Base-by-base conservation (phyloP, 73 alveolate species). In the Halteria grandinella region DNA sequence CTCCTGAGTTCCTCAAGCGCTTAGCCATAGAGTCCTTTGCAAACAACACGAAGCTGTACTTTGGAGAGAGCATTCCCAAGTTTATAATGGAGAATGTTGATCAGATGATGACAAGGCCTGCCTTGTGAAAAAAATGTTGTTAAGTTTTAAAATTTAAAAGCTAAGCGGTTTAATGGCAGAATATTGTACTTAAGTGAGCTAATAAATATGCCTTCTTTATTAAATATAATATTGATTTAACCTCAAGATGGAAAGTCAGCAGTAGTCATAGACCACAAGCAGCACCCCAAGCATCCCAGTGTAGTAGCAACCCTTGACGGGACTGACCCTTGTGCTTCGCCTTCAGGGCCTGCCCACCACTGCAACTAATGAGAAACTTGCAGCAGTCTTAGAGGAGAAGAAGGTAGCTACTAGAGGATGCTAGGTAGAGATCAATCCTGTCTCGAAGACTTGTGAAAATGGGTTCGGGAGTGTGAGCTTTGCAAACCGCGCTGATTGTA, bases 31-130 rank as follows among this genome's bases (percentile, higher is more conserved):
- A 74, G 47, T 47, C 66, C 37, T 33, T 74, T 1, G 32, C 83
- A 11, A 58, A 74, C 37, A 83, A 83, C 71, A 49, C 81, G 1
- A 83, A 83, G 73, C 14, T 83, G 6, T 80, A 80, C 64, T 80
- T 80, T 52, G 91, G 91, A 4, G 79, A 69, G 17, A 70, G 81
- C 37, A 80, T 80, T 41, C 91, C 91, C 17, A 34, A 80, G 39
- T 54, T 64, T n/a, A 32, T 80, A 1, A 41, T 50, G 8, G 85
- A 80, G 24, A 69, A 71, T 37, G 32, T 80, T 15, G 80, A 66
- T 66, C 10, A 39, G 18, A 39, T 39, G n/a, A n/a, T n/a, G n/a
- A n/a, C n/a, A n/a, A n/a, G n/a, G n/a, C n/a, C n/a, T n/a, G n/a
- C n/a, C n/a, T n/a, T n/a, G n/a, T n/a, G n/a, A n/a, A n/a, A n/a